Evolutionary conservation across 805 yeast species (phyloP).

Genomic region (Candida sithepensis): DNA sequence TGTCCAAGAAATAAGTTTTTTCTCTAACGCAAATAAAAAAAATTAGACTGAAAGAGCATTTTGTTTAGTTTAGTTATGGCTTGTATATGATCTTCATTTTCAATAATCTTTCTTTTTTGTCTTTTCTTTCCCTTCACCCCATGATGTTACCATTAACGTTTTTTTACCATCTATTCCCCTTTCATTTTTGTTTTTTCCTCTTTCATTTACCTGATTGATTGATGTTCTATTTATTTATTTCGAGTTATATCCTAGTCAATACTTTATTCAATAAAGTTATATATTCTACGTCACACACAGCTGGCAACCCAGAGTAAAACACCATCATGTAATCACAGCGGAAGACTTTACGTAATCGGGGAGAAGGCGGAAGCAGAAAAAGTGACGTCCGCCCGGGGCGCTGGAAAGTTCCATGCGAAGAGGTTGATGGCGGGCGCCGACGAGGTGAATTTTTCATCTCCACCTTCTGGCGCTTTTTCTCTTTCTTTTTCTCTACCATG

Average conservation of each 20-base stretch:
- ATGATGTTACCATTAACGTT: too few relatives aligned
- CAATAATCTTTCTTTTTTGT: background rate
- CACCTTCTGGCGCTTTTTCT: background rate
- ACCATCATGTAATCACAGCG: too few relatives aligned
- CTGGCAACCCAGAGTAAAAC: background rate
- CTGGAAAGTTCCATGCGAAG: background rate
- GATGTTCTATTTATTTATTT: background rate
- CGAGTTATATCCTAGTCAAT: background rate
- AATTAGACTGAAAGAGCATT: background rate
- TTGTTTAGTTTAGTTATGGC: background rate
- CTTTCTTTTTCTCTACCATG: background rate
- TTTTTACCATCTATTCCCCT: background rate
- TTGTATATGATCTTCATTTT: background rate
- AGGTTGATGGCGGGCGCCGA: background rate
- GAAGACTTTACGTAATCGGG: too few relatives aligned
- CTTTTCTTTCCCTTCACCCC: background rate
- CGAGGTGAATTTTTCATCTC: background rate
- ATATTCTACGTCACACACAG: background rate
- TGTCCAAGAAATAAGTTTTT: constrained; percentile 25
- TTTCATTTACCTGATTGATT: background rate
- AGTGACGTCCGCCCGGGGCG: too few relatives aligned
- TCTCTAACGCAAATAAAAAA: background rate
- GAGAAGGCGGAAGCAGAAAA: background rate
- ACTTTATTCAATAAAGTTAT: background rate
- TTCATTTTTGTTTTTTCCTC: background rate